Conservation (phyloP, 2,329 filamentous ascomycete species). For the Sporothrix curviconia region DNA sequence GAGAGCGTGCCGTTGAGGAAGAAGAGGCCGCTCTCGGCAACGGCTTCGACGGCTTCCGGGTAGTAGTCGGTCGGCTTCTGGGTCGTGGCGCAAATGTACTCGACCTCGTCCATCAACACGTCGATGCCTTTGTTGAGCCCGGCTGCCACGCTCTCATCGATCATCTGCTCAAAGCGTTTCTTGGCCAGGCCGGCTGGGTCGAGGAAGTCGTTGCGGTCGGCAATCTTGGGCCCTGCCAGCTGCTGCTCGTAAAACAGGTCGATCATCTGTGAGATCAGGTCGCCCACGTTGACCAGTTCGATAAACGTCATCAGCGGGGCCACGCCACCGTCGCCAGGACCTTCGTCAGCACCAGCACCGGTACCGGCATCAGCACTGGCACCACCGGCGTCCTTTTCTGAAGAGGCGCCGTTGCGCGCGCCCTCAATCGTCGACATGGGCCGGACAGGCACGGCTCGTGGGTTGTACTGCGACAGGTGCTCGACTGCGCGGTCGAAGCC, state of each 20-base stretch:
- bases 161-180: slow-evolving; percentile 97
- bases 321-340: slow-evolving; percentile 46
- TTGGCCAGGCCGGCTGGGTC: slow-evolving; percentile 89
- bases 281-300: slow-evolving; percentile 94
- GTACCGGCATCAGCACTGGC: too few species aligned
- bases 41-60: slow-evolving; percentile 43
- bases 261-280: slow-evolving; percentile 97
- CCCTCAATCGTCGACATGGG: slow-evolving; percentile 61
- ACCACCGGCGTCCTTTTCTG: background rate
- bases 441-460: slow-evolving; percentile 69
- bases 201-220: slow-evolving; percentile 89
- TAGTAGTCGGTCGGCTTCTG: slow-evolving; percentile 89
- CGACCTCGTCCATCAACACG: slow-evolving; percentile 95
- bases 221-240: slow-evolving; percentile 71
- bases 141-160: slow-evolving; percentile 91
- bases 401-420: background rate
- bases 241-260: slow-evolving; percentile 98
- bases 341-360: background rate
- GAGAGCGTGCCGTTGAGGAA: slow-evolving; percentile 19
- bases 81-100: slow-evolving; percentile 85
- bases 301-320: slow-evolving; percentile 92
- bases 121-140: slow-evolving; percentile 97
- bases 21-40: slow-evolving; percentile 19
- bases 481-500: slow-evolving; percentile 90
- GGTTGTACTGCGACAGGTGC: slow-evolving; percentile 86